phyloP scores from a whole-genome alignment of 208 protist species.

The Phytomonas sp. region DNA sequence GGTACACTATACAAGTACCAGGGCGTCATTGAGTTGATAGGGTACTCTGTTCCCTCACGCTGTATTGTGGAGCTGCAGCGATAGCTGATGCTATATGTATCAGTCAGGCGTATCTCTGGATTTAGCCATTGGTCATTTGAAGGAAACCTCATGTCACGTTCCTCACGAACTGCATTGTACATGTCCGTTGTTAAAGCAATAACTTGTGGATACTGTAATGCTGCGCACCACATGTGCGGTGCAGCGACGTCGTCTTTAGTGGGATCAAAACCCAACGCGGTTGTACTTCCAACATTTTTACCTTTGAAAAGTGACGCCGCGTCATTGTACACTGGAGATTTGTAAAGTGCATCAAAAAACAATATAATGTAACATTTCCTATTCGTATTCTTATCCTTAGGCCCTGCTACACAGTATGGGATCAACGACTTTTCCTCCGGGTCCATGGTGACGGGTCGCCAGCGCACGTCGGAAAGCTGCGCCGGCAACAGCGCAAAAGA shows the following conservation, averaged over 20 bases:
- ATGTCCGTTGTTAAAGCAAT: background rate
- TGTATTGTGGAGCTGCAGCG: slow-evolving; percentile 12
- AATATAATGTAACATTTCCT: slow-evolving; percentile 54
- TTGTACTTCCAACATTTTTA: slow-evolving; percentile 38
- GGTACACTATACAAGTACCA: slow-evolving; percentile 43
- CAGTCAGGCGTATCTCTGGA: background rate
- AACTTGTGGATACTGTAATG: background rate
- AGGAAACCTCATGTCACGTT: background rate
- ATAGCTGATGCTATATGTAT: slow-evolving; percentile 11
- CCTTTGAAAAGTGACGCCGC: slow-evolving; percentile 13
- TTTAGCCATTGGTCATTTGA: background rate
- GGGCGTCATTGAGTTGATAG: slow-evolving; percentile 32
- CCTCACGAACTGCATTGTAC: background rate
- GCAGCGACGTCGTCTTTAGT: background rate
- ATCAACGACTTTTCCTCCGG: slow-evolving; percentile 18
- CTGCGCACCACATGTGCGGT: background rate
- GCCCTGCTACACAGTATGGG: slow-evolving; percentile 32
- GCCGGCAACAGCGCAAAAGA: slow-evolving; percentile 66
- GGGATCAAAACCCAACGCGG: slow-evolving; percentile 54
- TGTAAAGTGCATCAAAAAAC: slow-evolving; percentile 70
- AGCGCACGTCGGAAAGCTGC: slow-evolving; percentile 58
- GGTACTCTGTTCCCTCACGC: slow-evolving; percentile 33
- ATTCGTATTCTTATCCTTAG: background rate
- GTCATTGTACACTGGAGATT: slow-evolving; percentile 50
- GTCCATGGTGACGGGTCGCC: slow-evolving; percentile 67